Evolutionary conservation across 179 eudicot genomes (phyloP), one percentile per base, ranked within the genome.

Genomic region (Spergularia azorica): DNA sequence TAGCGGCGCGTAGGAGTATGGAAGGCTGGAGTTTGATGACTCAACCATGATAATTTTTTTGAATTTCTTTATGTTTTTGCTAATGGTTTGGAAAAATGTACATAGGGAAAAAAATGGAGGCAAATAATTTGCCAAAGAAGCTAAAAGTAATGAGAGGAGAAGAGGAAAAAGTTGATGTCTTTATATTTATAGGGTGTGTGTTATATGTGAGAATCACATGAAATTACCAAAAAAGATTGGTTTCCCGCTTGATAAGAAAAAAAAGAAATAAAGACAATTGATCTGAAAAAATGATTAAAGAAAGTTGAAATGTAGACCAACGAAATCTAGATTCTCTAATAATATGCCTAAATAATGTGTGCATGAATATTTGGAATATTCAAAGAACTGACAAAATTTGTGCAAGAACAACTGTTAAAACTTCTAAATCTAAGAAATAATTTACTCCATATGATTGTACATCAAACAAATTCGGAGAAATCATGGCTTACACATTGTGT

Each of bases 1-100:
- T 16, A 84, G 65, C 2, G 84, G 84, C 41, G 71, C 76, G 55
- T 84, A 81, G 16, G 82, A 67, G 72, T 76, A 81, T 0, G 86
- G 81, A 16, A 36, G 17, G 32, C 14, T 60, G 4, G 62, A 15
- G 16, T 36, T 70, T 0, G 61, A 20, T 3, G 60, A 52, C 5
- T 32, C 11, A 11, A 70, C 61, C 61, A 70, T 51, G 5, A 50
- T 51, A 18, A 18, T n/a, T n/a, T 10, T 20, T 55, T 51, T 51
- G 41, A 12, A 46, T 17, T n/a, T 15, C 20, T 46, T 1, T 26
- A 26, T 46, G 15, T 13, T 48, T 14, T 67, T 16, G 20, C 67
- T 26, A 67, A 56, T 43, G 2, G 0, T 55, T 55, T 15, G 76
- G 41, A 54, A 4, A 46, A 71, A 60, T 68, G 67, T 36, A 63